A percentile compares a stretch with the other conserved stretches of the same genome.
These are phyloP conservation scores for Nemania serpens DNA, from an alignment of 2,329 filamentous ascomycete species.

Conservation along the genomic window DNA sequence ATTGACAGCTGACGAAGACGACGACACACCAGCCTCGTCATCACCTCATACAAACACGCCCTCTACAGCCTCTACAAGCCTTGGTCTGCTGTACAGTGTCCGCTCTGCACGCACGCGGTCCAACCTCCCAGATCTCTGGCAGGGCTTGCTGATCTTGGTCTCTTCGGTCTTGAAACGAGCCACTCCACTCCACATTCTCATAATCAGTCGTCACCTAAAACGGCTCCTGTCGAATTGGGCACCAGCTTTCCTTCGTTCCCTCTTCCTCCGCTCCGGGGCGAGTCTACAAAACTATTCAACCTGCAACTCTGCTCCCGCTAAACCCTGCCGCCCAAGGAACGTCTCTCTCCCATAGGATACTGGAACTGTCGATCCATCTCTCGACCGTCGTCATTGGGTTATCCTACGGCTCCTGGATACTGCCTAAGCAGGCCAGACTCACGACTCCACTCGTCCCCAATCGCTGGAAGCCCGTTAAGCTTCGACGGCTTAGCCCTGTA, in stretches of 20 bases:
- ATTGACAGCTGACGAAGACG: not conserved
- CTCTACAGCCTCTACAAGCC: constrained; percentile 29
- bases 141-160: constrained; percentile 43
- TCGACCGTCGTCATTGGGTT: constrained; percentile 55
- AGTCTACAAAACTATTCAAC: constrained; percentile 40
- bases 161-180: constrained; percentile 46
- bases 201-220: constrained; percentile 43
- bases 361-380: constrained; percentile 58
- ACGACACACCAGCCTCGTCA: constrained; percentile 19
- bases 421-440: constrained; percentile 35
- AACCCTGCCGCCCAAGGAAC: constrained; percentile 52
- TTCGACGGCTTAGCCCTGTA: constrained; percentile 47
- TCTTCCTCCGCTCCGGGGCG: constrained; percentile 34
- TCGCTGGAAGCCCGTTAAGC: constrained; percentile 49
- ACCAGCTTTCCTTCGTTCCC: constrained; percentile 39
- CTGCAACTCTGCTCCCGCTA: constrained; percentile 37
- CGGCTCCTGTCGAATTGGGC: constrained; percentile 44
- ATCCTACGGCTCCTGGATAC: constrained; percentile 33
- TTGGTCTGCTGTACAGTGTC: constrained; percentile 29
- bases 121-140: constrained; percentile 41
- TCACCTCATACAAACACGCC: not conserved
- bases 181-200: constrained; percentile 44
- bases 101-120: constrained; percentile 32
- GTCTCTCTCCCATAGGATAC: constrained; percentile 53
- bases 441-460: constrained; percentile 49